phyloP scores from a whole-genome alignment of 108 stramenopile genomes.

The Discostella pseudostelligera region DNA sequence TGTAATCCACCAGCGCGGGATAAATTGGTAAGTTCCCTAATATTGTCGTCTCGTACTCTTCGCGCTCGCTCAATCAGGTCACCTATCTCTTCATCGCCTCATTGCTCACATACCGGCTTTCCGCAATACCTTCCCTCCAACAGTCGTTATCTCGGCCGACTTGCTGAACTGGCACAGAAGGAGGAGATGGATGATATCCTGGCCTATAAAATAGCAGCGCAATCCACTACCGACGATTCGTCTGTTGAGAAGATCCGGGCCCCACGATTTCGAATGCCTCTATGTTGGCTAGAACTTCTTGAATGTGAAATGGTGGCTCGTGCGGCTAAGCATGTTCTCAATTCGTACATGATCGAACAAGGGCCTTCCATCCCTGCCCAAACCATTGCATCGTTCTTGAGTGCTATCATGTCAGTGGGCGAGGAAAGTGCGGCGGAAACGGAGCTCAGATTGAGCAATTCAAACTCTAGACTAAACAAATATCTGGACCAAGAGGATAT shows the following conservation, averaged over 20 bases:
- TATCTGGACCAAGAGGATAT: constrained; percentile 50
- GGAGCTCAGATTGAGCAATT: constrained; percentile 31
- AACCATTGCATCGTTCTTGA: constrained; percentile 82
- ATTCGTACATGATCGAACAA: constrained; percentile 64
- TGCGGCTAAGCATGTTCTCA: constrained; percentile 86
- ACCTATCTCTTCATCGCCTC: too few species aligned
- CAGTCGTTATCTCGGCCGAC: constrained; percentile 89
- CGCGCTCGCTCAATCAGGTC: too few species aligned
- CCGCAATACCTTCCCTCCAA: too few species aligned
- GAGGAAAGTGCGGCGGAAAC: constrained; percentile 87
- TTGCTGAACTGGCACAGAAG: constrained; percentile 74
- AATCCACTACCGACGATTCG: background rate
- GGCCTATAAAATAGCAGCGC: constrained; percentile 41
- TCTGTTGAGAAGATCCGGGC: constrained; percentile 18
- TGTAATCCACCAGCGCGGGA: constrained; percentile 84
- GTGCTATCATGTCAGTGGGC: constrained; percentile 75
- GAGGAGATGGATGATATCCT: constrained; percentile 76
- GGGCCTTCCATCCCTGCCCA: constrained; percentile 66
- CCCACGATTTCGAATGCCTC: constrained; percentile 71
- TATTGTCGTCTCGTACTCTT: too few species aligned
- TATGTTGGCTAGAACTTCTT: constrained; percentile 91
- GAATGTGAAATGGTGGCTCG: constrained; percentile 98
- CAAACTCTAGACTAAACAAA: constrained; percentile 28
- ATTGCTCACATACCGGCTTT: too few species aligned
- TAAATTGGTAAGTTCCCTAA: constrained; percentile 57